phyloP scores from a whole-genome alignment of 306 rosid species.

The Geum urbanum region DNA sequence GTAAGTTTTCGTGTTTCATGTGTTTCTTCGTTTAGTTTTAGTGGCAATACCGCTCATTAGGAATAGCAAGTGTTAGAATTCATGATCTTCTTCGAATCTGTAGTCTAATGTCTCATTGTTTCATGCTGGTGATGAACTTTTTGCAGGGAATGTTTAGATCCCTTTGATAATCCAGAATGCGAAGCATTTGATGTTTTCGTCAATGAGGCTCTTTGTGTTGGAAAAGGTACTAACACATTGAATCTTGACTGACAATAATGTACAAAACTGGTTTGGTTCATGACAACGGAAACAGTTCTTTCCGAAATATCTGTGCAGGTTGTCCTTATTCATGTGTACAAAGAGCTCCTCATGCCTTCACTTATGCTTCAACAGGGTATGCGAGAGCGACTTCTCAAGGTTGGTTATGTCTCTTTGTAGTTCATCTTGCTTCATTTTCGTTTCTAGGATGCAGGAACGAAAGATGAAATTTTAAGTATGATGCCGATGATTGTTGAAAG shows the following conservation, averaged over 20 bases:
- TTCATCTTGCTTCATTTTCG: conserved; percentile 14
- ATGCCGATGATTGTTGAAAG: neutral
- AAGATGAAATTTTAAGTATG: neutral
- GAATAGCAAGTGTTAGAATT: neutral
- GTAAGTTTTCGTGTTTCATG: conserved; percentile 33
- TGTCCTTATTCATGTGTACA: conserved; percentile 81
- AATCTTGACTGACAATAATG: neutral
- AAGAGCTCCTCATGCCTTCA: conserved; percentile 78
- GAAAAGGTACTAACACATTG: conserved; percentile 51
- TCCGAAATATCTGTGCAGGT: conserved; percentile 38
- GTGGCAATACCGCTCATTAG: neutral
- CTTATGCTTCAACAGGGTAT: conserved; percentile 63
- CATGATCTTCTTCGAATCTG: neutral
- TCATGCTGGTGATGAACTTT: conserved; percentile 7
- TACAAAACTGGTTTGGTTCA: neutral
- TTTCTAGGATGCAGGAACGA: conserved; percentile 16
- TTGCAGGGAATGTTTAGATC: conserved; percentile 83
- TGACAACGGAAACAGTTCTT: neutral
- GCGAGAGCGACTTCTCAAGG: conserved; percentile 84
- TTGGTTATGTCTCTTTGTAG: conserved; percentile 23
- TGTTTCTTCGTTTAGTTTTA: neutral
- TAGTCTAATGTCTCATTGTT: conserved; percentile 10
- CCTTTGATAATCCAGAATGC: conserved; percentile 82
- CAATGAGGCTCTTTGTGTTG: conserved; percentile 69
- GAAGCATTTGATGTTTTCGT: conserved; percentile 87